Base-by-base conservation (phyloP, 164 flowering plant species). In the Berberis thunbergii region DNA sequence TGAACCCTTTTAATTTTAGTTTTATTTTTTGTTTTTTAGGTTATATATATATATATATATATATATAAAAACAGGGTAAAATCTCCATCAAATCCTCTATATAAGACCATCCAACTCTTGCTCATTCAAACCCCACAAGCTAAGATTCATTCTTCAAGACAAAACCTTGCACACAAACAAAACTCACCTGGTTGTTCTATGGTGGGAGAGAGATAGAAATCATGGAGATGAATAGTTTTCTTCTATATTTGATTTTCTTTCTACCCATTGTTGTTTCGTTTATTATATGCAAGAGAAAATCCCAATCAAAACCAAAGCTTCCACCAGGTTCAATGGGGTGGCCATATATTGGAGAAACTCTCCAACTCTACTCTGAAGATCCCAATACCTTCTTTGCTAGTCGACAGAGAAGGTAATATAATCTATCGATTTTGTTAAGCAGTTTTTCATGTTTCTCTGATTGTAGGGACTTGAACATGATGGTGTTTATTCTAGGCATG, bases 241-340 rank as follows among this genome's bases (percentile, higher is more conserved):
- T 65, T 6, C 0, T 67, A 12, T 70, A 52, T 45, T 4, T 67
- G 2, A 41, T 67, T 8, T 49, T 76, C 67, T 68, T 75, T 60
- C 45, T 78, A 4, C 56, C 70, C 44, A 40, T 62, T 39, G 42
- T 73, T 46, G 11, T 78, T 64, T 10, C 69, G n/a, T 75, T 52
- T 53, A 41, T 73, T 62, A 70, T 59, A 60, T 59, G 50, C 26
- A 75, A 68, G 56, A 65, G 59, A 42, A 65, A 57, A 40, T n/a
- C 62, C 12, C 69, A 60, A 61, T 12, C n/a, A 42, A 61, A 63
- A 50, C 65, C 75, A 1, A 81, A 79, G 80, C 84, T 87, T 45
- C 96, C 97, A 3, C 93, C 96, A 6, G 97, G 97, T 10, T 86
- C 97, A 57, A 76, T 90, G 87, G 97, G 97, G 1, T 86, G 85